phyloP scores from a whole-genome alignment of 306 rosid genomes.

The Castanea crenata region DNA sequence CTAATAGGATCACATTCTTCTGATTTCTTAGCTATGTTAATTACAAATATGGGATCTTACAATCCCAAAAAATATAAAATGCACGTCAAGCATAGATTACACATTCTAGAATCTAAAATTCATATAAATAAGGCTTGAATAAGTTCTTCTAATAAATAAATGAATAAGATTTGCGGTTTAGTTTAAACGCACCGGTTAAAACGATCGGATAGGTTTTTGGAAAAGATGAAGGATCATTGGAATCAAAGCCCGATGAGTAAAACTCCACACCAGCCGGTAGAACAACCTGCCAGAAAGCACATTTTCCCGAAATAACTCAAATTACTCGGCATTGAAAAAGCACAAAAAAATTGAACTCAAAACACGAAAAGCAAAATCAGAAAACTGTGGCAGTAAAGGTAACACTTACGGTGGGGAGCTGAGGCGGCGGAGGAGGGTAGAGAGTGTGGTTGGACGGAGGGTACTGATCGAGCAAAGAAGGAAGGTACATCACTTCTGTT shows the following conservation, averaged over 20 bases:
- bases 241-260: slow-evolving; percentile 64
- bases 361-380: not conserved
- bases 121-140: no score
- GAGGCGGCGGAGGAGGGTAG: slow-evolving; percentile 97
- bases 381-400: not conserved
- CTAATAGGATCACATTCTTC: not conserved
- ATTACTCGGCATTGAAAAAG: not conserved
- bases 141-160: no score
- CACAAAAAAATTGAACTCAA: not conserved
- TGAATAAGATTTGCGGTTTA: not conserved
- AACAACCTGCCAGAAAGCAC: slow-evolving; percentile 57
- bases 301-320: not conserved
- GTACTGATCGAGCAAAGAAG: slow-evolving; percentile 81
- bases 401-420: slow-evolving; percentile 78
- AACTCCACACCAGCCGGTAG: slow-evolving; percentile 92
- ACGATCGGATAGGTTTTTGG: slow-evolving; percentile 96
- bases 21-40: not conserved
- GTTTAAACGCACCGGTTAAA: slow-evolving; percentile 61
- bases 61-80: not conserved
- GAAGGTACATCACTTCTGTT: slow-evolving; percentile 48
- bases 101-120: not conserved
- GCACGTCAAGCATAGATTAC: not conserved
- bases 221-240: slow-evolving; percentile 56
- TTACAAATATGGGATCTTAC: not conserved
- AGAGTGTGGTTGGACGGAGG: slow-evolving; percentile 78